These are phyloP conservation scores for Bipolaris sorokiniana DNA, from an alignment of 2,329 filamentous ascomycete genomes.

Conservation along the genomic window DNA sequence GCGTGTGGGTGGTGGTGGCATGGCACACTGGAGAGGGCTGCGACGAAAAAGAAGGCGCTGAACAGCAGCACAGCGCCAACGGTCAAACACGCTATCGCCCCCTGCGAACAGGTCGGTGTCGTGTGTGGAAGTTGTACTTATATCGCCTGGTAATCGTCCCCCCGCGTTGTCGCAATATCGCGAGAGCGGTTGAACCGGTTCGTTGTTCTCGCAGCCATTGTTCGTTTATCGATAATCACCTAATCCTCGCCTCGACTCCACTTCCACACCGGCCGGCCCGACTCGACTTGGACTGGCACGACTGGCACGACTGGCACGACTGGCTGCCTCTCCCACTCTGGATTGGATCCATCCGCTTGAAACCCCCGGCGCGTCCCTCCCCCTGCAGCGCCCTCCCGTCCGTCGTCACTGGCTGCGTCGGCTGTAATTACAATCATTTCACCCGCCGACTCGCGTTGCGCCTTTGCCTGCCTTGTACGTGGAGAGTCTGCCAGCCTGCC, in stretches of 20 bases:
- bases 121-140: slow-evolving; percentile 11
- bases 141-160: slow-evolving; percentile 5
- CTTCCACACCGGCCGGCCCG: too few species aligned
- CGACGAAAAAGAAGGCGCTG: slow-evolving; percentile 23
- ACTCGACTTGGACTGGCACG: too few species aligned
- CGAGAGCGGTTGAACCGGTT: not conserved
- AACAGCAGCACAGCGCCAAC: not conserved
- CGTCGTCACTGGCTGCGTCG: slow-evolving; percentile 42
- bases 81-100: slow-evolving; percentile 15
- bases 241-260: not conserved
- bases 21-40: slow-evolving; percentile 2
- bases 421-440: slow-evolving; percentile 39
- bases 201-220: not conserved
- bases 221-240: slow-evolving; percentile 7
- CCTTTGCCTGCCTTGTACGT: slow-evolving; percentile 31
- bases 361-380: slow-evolving; percentile 28
- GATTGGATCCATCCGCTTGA: not conserved
- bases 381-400: slow-evolving; percentile 29
- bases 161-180: slow-evolving; percentile 1
- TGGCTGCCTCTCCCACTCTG: not conserved
- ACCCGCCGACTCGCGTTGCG: slow-evolving; percentile 34
- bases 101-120: not conserved
- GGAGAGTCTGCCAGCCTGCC: slow-evolving; percentile 1
- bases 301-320: too few species aligned
- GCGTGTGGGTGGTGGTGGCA: slow-evolving; percentile 45